phyloP scores from a whole-genome alignment of 495 filamentous ascomycete genomes.

The Tuber calosporum region DNA sequence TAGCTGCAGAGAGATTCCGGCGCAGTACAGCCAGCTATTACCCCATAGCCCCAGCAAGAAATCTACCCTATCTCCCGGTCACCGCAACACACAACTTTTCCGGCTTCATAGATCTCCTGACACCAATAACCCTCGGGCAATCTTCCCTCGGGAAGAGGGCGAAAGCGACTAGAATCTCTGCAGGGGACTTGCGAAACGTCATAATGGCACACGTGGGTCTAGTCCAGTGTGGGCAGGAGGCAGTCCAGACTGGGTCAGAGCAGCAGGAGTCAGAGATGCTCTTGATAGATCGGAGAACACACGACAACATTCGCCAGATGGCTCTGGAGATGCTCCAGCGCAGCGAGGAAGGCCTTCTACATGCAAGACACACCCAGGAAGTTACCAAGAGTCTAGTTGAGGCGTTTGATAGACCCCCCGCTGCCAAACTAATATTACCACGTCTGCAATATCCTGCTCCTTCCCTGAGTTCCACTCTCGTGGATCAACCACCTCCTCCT shows the following conservation, averaged over 20 bases:
- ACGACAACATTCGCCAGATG: not conserved
- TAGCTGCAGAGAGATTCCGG: not conserved
- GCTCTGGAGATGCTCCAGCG: not conserved
- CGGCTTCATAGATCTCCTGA: not conserved
- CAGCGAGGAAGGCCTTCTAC: not conserved
- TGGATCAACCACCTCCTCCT: not conserved
- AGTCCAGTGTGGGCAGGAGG: not conserved
- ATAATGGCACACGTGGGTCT: not conserved
- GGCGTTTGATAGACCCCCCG: not conserved
- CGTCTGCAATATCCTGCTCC: not conserved
- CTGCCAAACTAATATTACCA: constrained; percentile 1
- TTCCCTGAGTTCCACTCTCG: not conserved
- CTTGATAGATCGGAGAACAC: not conserved
- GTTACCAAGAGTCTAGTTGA: not conserved
- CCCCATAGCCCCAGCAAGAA: not conserved
- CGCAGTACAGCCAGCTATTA: not conserved
- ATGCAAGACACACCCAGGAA: not conserved
- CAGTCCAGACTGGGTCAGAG: not conserved
- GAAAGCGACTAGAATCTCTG: not conserved
- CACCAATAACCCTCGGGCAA: not conserved
- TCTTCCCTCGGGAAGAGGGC: not conserved
- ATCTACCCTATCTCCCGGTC: not conserved
- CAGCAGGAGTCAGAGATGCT: not conserved
- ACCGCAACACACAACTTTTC: not conserved
- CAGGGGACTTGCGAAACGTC: not conserved